These are phyloP conservation scores for Gaultheria prostrata DNA, from an alignment of 148 eudicot species.

Conservation along the genomic window DNA sequence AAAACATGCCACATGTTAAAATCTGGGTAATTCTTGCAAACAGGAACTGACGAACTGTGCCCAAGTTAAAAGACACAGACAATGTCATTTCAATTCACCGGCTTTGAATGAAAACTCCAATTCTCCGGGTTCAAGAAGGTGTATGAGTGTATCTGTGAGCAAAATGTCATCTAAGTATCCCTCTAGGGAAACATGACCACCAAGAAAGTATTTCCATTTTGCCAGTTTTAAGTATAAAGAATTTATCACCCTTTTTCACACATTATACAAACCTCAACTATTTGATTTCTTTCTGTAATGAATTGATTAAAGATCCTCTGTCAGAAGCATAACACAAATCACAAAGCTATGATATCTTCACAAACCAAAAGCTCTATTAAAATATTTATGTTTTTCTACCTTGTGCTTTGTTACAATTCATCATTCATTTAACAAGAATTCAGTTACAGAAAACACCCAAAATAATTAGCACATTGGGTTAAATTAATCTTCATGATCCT, in stretches of 20 bases:
- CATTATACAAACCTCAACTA: background rate
- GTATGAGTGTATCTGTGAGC: no score
- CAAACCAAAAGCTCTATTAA: no score
- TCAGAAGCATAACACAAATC: background rate
- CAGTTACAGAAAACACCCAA: background rate
- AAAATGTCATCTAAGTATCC: background rate
- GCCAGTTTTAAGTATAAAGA: background rate
- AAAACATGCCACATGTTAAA: background rate
- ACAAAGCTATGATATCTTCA: background rate
- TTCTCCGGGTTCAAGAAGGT: no score
- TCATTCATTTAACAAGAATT: background rate
- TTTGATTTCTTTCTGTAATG: background rate
- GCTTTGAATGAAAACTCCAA: no score
- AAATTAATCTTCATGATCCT: background rate
- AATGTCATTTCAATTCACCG: background rate
- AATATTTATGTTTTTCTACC: background rate
- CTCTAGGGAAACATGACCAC: background rate
- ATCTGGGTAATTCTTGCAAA: background rate
- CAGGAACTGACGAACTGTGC: background rate
- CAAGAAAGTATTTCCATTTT: background rate
- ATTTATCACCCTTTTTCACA: background rate
- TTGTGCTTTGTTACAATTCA: background rate
- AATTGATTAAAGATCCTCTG: background rate
- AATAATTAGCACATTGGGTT: background rate
- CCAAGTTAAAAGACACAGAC: background rate